phyloP scores from a whole-genome alignment of 2,329 filamentous ascomycete species.

The Penicillium sp. region DNA sequence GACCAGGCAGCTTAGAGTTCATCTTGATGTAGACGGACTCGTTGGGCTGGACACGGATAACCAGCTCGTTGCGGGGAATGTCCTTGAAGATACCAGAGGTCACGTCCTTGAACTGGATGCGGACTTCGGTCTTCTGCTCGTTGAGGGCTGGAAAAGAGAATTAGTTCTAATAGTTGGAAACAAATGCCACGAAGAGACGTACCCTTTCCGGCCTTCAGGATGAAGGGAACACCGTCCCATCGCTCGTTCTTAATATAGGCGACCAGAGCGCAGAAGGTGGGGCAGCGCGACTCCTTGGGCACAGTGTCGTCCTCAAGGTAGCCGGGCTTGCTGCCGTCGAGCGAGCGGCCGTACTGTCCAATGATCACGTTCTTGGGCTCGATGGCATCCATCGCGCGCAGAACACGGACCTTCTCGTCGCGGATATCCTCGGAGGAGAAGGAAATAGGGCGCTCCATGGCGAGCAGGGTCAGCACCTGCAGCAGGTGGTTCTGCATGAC shows the following conservation, averaged over 20 bases:
- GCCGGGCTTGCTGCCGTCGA: constrained; percentile 92
- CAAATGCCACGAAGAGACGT: constrained; percentile 9
- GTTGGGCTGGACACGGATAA: constrained; percentile 99
- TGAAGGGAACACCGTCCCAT: constrained; percentile 99
- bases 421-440: constrained; percentile 98
- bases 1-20: constrained; percentile 98
- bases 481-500: constrained; percentile 99
- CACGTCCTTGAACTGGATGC: constrained; percentile 99
- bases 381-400: constrained; percentile 89
- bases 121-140: constrained; percentile 99
- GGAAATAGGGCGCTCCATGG: constrained; percentile 97
- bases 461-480: constrained; percentile 91
- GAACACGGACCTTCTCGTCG: constrained; percentile 95
- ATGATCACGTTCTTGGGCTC: constrained; percentile 99
- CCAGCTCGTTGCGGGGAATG: constrained; percentile 97
- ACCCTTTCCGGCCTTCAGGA: constrained; percentile 96
- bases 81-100: constrained; percentile 99
- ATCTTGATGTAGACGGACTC: constrained; percentile 99
- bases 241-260: constrained; percentile 99
- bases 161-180: constrained; percentile 15
- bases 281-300: constrained; percentile 94
- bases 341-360: constrained; percentile 93
- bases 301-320: constrained; percentile 99
- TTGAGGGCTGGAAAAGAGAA: constrained; percentile 68
- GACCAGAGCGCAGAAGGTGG: constrained; percentile 95